Percentiles rank a stretch among this genome's conserved stretches.
Evolutionary conservation across 345 rosid species (phyloP).

Genomic region (Camelina neglecta): DNA sequence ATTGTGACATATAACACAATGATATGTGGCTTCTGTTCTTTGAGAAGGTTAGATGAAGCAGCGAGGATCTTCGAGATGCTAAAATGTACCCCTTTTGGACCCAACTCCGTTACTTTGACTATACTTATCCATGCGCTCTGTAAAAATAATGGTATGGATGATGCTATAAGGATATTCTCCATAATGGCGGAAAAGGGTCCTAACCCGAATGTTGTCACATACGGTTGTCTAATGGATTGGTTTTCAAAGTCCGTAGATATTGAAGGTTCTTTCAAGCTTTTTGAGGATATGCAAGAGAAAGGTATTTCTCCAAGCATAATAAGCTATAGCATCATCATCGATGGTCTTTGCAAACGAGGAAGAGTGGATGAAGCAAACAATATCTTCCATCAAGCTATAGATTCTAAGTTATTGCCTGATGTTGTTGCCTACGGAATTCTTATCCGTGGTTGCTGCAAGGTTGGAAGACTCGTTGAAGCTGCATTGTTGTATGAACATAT

Average conservation of each 20-base stretch:
- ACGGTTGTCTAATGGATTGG: slow-evolving; percentile 55
- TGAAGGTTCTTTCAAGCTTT: slow-evolving; percentile 50
- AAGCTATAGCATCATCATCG: slow-evolving; percentile 56
- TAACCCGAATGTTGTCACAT: slow-evolving; percentile 54
- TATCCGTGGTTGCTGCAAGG: slow-evolving; percentile 58
- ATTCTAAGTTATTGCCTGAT: slow-evolving; percentile 50
- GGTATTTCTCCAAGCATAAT: slow-evolving; percentile 53
- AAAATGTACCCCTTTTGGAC: slow-evolving; percentile 37
- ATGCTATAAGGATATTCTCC: slow-evolving; percentile 48
- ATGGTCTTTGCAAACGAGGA: slow-evolving; percentile 58
- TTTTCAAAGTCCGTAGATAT: slow-evolving; percentile 51
- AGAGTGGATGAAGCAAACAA: slow-evolving; percentile 49
- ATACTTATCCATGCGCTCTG: slow-evolving; percentile 57
- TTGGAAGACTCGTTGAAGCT: slow-evolving; percentile 54
- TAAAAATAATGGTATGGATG: slow-evolving; percentile 54
- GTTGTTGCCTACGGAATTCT: slow-evolving; percentile 54
- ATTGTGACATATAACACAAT: slow-evolving; percentile 57
- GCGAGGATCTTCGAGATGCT: slow-evolving; percentile 46
- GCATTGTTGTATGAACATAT: slow-evolving; percentile 47
- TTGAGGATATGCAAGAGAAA: slow-evolving; percentile 55
- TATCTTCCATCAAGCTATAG: slow-evolving; percentile 49
- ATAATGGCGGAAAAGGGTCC: slow-evolving; percentile 50
- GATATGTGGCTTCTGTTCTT: slow-evolving; percentile 56
- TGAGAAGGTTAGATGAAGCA: slow-evolving; percentile 51
- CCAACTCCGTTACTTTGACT: slow-evolving; percentile 53